Evolutionary conservation across 2,329 filamentous ascomycete genomes (phyloP).

Genomic region (Pyricularia pennisetigena): DNA sequence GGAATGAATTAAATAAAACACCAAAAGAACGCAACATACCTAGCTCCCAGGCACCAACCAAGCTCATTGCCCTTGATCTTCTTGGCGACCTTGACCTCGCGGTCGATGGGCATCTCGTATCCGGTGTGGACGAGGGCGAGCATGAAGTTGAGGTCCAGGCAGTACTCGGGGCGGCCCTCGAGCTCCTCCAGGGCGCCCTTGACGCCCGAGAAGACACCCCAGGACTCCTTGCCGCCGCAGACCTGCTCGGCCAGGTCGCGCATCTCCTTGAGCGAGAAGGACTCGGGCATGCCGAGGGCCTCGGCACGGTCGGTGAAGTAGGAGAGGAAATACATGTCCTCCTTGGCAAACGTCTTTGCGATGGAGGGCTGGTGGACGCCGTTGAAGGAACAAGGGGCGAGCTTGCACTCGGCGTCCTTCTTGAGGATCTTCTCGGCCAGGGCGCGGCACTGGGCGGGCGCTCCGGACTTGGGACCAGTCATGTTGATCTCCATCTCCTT

Average conservation of each 20-base stretch:
- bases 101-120: constrained; percentile 94
- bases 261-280: constrained; percentile 85
- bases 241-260: constrained; percentile 78
- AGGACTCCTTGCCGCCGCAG: constrained; percentile 66
- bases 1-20: not conserved
- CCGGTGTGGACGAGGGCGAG: constrained; percentile 84
- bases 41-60: constrained; percentile 95
- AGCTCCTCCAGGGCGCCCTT: constrained; percentile 75
- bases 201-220: constrained; percentile 72
- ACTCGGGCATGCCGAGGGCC: constrained; percentile 95
- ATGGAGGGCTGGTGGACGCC: constrained; percentile 90
- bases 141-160: constrained; percentile 96
- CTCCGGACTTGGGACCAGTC: constrained; percentile 66
- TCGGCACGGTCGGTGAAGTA: constrained; percentile 97
- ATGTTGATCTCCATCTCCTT: constrained; percentile 65
- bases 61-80: constrained; percentile 96
- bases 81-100: constrained; percentile 97
- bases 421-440: constrained; percentile 83
- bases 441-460: constrained; percentile 79
- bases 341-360: constrained; percentile 80
- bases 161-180: constrained; percentile 74
- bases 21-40: constrained; percentile 43
- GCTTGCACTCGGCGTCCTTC: constrained; percentile 72
- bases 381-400: constrained; percentile 96
- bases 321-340: constrained; percentile 93